Evolutionary conservation across 2,329 filamentous ascomycete genomes (phyloP).

Genomic region (Aspergillus alliaceus): DNA sequence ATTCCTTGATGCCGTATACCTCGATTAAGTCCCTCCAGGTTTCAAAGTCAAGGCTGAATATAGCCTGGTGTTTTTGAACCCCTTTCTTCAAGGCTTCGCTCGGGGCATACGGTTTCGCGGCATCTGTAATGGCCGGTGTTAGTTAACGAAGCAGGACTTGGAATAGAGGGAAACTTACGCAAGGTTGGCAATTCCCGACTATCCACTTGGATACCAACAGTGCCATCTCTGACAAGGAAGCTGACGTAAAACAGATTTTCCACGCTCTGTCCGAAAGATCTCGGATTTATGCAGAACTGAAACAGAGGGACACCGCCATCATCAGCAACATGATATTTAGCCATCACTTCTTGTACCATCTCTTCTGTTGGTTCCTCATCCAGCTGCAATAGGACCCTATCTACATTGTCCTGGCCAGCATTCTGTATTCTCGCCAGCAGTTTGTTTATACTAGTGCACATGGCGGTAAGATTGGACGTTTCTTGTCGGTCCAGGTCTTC

Average conservation of each 20-base stretch:
- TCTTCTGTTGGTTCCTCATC: conserved; percentile 37
- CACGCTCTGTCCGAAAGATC: conserved; percentile 88
- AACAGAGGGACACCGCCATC: conserved; percentile 76
- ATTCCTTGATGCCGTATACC: conserved; percentile 71
- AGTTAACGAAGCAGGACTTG: conserved; percentile 5
- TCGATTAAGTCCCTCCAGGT: conserved; percentile 78
- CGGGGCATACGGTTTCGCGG: conserved; percentile 48
- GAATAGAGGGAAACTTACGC: conserved; percentile 55
- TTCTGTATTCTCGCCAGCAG: conserved; percentile 52
- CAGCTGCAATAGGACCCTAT: conserved; percentile 37
- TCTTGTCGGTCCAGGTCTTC: conserved; percentile 74
- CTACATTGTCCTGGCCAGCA: conserved; percentile 50
- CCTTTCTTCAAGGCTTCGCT: conserved; percentile 52
- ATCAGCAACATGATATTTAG: conserved; percentile 63
- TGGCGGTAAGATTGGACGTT: conserved; percentile 73
- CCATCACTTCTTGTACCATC: conserved; percentile 56
- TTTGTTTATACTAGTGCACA: conserved; percentile 73
- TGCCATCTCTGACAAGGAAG: conserved; percentile 87
- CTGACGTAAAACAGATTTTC: conserved; percentile 97
- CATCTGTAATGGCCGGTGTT: conserved; percentile 37
- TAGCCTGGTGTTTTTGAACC: conserved; percentile 74
- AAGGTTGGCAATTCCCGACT: conserved; percentile 73
- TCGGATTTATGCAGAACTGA: conserved; percentile 85
- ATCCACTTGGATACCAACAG: conserved; percentile 72
- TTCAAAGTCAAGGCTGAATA: conserved; percentile 82